Evolutionary conservation across 495 filamentous ascomycete genomes (phyloP), one percentile per base, ranked within the genome.

Genomic region (Aspergillus kassunensis): DNA sequence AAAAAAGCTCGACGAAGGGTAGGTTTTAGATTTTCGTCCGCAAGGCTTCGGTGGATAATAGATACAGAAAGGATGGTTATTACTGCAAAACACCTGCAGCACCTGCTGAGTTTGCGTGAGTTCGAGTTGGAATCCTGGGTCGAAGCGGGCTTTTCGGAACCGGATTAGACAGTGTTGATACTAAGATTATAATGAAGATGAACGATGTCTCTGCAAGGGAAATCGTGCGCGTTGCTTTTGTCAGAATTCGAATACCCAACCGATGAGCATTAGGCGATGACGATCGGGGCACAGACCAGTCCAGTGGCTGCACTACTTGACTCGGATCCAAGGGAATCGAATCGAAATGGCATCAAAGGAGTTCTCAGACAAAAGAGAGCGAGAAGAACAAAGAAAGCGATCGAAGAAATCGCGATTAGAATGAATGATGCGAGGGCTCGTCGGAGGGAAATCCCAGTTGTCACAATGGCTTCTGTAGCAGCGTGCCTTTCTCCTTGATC

Each of bases 21-120:
- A 36, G 25, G 51, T 45, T 20, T 21, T 19, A 31, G 33, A 44
- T 48, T 56, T 54, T 54, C 44, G 50, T 35, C 30, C 52, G 55
- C 51, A 43, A 51, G 56, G 53, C 41, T 52, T 40, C 25, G 59
- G 55, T 62, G 56, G 59, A 64, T 59, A 66, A 64, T 65, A 70
- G 62, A 72, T 68, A 72, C 68, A 71, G 65, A 64, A 56, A 61
- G 49, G 18, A 60, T 59, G 65, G 68, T 58, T 60, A 72, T 72
- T 73, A 74, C 64, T 66, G 71, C 64, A 73, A 74, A 71, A 70
- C 86, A 90, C 85, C 88, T 89, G 89, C 88, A 91, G 89, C 81
- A 79, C 88, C 87, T 81, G 88, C 89, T 91, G 88, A 86, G 87
- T 89, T 92, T 74, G 71, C 71, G 71, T 71, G 56, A 54, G 52